Percentiles rank a stretch among this genome's conserved stretches.
Conservation (phyloP, 768 basidiomycete genomes). For the Agrocybe pediades region DNA sequence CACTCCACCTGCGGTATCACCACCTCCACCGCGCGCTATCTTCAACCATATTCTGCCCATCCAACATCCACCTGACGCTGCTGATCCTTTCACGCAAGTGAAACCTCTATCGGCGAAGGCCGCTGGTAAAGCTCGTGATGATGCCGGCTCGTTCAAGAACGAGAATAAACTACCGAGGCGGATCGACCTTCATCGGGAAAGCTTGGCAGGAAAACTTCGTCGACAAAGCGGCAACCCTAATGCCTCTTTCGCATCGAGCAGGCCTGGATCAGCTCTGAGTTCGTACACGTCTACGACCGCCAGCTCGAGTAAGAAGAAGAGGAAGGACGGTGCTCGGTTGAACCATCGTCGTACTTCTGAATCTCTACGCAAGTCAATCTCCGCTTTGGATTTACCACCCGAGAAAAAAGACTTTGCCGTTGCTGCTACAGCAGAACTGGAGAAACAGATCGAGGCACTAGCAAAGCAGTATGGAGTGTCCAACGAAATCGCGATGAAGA, state of each 20-base stretch:
- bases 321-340: too few species aligned
- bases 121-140: slow-evolving; percentile 10
- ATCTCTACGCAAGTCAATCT: slow-evolving; percentile 4
- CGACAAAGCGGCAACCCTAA: too few species aligned
- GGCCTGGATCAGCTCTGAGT: slow-evolving; percentile 4
- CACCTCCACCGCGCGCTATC: not conserved
- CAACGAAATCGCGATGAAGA: slow-evolving; percentile 8
- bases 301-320: slow-evolving; percentile 1
- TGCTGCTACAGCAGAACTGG: slow-evolving; percentile 10
- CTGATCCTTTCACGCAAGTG: slow-evolving; percentile 18
- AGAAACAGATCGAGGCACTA: slow-evolving; percentile 2
- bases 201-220: slow-evolving; percentile 8
- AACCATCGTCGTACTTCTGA: slow-evolving; percentile 1
- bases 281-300: slow-evolving; percentile 5
- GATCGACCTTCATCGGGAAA: slow-evolving; percentile 17
- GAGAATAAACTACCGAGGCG: slow-evolving; percentile 9
- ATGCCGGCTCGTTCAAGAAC: not conserved
- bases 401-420: slow-evolving; percentile 3
- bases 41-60: not conserved
- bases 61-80: slow-evolving; percentile 1
- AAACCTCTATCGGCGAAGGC: not conserved
- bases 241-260: slow-evolving; percentile 4
- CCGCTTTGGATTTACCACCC: slow-evolving; percentile 3
- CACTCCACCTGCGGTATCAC: not conserved
- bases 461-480: slow-evolving; percentile 14